Conservation (phyloP, 805 yeast genomes). For the Saturnispora hagleri region DNA sequence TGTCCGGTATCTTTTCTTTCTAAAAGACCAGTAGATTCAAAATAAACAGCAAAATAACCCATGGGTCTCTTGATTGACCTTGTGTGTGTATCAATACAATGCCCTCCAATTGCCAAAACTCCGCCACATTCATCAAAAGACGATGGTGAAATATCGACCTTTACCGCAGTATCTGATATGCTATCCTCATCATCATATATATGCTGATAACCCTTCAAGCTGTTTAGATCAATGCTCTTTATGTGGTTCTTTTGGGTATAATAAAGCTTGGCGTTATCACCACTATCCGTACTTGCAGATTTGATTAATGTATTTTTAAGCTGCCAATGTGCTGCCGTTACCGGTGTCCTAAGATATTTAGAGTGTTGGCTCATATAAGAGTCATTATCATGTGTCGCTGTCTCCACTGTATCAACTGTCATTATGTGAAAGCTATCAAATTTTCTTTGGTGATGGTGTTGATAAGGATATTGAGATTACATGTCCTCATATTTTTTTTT, state of each 20-base stretch:
- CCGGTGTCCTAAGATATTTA: slow-evolving; percentile 4
- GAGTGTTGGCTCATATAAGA: slow-evolving; percentile 5
- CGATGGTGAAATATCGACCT: slow-evolving; percentile 45
- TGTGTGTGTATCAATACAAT: slow-evolving; percentile 31
- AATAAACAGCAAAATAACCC: slow-evolving; percentile 56
- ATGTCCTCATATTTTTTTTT: background rate
- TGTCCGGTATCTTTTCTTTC: slow-evolving; percentile 60
- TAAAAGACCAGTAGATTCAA: slow-evolving; percentile 38
- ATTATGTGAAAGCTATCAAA: background rate
- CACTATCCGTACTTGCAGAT: slow-evolving; percentile 22
- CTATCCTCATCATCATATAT: slow-evolving; percentile 2
- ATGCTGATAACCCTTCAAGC: background rate
- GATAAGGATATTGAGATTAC: background rate
- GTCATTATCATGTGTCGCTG: background rate
- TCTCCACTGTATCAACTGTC: slow-evolving; percentile 3
- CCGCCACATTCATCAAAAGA: slow-evolving; percentile 37
- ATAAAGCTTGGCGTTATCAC: slow-evolving; percentile 25
- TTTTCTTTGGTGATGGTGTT: background rate
- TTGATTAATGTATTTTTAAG: slow-evolving; percentile 62
- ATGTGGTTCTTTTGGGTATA: slow-evolving; percentile 53
- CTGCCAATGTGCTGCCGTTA: slow-evolving; percentile 55
- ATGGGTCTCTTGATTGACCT: background rate
- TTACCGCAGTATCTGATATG: background rate
- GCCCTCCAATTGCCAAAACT: slow-evolving; percentile 38
- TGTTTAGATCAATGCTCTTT: slow-evolving; percentile 10